These are phyloP conservation scores for Zoysia pacifica DNA, from an alignment of 176 grass and related monocot species.

Conservation along the genomic window DNA sequence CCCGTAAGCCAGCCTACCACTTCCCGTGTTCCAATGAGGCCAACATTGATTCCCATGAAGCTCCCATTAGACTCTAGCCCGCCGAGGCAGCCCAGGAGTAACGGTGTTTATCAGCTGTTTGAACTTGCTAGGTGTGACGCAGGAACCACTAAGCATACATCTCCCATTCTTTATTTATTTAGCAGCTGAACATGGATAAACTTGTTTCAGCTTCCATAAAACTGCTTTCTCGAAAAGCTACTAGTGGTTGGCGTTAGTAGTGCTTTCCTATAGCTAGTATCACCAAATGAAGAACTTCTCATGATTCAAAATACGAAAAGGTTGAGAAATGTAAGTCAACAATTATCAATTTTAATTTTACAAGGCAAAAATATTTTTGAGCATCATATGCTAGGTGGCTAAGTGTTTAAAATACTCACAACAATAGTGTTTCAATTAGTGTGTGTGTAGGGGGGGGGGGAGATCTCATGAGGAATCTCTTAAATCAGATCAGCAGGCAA, in stretches of 20 bases:
- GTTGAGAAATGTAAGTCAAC: constrained; percentile 16
- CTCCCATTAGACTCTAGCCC: too few relatives aligned
- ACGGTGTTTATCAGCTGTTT: too few relatives aligned
- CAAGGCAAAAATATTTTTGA: neutral
- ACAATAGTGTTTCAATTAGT: neutral
- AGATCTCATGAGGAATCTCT: neutral
- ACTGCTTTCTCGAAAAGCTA: neutral
- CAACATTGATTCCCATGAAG: too few relatives aligned
- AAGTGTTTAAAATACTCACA: neutral
- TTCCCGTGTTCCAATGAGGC: too few relatives aligned
- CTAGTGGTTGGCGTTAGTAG: neutral
- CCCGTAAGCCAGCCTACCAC: too few relatives aligned
- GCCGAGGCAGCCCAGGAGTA: too few relatives aligned
- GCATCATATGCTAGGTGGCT: neutral
- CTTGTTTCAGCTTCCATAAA: neutral
- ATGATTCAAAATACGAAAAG: neutral
- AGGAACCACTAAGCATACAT: too few relatives aligned
- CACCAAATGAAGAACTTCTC: neutral
- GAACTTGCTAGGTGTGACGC: too few relatives aligned
- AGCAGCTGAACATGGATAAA: neutral
- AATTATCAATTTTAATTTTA: neutral
- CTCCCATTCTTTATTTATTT: neutral
- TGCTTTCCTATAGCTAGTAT: neutral
- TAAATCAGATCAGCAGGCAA: constrained; percentile 15
- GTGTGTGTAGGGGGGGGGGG: neutral